These are phyloP conservation scores for Erodium maritimum DNA, from an alignment of 345 rosid species.

Conservation along the genomic window DNA sequence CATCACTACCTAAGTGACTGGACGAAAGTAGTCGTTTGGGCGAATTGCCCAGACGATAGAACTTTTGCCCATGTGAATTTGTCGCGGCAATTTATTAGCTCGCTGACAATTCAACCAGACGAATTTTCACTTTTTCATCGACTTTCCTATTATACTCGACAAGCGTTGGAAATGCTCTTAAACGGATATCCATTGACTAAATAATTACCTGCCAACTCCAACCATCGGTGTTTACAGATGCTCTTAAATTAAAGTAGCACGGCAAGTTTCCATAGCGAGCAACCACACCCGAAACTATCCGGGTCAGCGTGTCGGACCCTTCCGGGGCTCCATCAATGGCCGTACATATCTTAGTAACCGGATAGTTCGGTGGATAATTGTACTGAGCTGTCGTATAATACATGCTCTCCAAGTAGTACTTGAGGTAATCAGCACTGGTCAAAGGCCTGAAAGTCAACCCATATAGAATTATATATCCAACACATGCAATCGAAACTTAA, in stretches of 20 bases:
- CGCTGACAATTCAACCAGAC: too few relatives aligned
- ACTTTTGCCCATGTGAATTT: too few relatives aligned
- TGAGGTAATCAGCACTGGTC: conserved; percentile 14
- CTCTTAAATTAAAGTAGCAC: conserved; percentile 15
- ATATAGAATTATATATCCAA: too few relatives aligned
- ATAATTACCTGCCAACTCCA: conserved; percentile 42
- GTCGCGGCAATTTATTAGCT: too few relatives aligned
- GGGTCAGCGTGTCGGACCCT: conserved; percentile 16
- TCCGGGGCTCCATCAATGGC: conserved; percentile 22
- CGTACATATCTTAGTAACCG: conserved; percentile 21
- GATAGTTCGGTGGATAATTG: conserved; percentile 17
- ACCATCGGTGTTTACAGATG: conserved; percentile 7
- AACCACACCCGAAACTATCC: conserved; percentile 21
- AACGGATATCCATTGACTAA: too few relatives aligned
- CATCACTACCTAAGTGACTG: too few relatives aligned
- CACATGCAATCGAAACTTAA: too few relatives aligned
- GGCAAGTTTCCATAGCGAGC: conserved; percentile 4
- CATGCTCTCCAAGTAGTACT: conserved; percentile 8
- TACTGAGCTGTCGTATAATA: conserved; percentile 34
- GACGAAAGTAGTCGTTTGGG: too few relatives aligned
- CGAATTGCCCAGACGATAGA: too few relatives aligned
- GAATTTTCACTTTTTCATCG: too few relatives aligned
- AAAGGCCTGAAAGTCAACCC: conserved; percentile 17
- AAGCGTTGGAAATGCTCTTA: too few relatives aligned
- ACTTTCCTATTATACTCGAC: too few relatives aligned